These are phyloP conservation scores for Benincasa hispida DNA, from an alignment of 306 rosid species.

Conservation along the genomic window DNA sequence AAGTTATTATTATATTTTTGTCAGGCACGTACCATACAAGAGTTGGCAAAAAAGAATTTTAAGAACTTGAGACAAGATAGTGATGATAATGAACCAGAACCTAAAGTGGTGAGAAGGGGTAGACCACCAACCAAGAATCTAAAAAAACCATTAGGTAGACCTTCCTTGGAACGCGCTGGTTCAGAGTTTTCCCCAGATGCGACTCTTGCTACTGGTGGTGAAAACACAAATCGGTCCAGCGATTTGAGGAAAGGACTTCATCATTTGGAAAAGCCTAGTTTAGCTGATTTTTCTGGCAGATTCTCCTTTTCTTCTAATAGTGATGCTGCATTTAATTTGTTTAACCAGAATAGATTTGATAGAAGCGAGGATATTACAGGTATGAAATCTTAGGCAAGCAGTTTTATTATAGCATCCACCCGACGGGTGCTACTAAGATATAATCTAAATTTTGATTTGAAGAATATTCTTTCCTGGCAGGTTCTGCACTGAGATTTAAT, in stretches of 20 bases:
- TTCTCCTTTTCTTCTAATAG: constrained; percentile 24
- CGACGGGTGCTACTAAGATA: not conserved
- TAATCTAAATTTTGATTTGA: not conserved
- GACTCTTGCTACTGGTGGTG: constrained; percentile 39
- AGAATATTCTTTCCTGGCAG: constrained; percentile 12
- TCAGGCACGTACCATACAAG: constrained; percentile 61
- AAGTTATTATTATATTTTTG: not conserved
- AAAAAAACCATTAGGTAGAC: constrained; percentile 30
- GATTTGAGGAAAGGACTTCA: constrained; percentile 36
- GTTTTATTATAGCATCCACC: constrained; percentile 1
- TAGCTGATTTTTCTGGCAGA: constrained; percentile 30
- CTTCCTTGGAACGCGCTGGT: constrained; percentile 32
- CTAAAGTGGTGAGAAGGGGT: constrained; percentile 48
- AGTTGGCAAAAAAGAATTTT: constrained; percentile 49
- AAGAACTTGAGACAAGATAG: constrained; percentile 59
- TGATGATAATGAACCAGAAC: constrained; percentile 45
- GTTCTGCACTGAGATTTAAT: constrained; percentile 24
- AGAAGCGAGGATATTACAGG: constrained; percentile 42
- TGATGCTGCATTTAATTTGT: constrained; percentile 28
- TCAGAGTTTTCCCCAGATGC: constrained; percentile 40
- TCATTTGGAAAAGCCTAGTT: constrained; percentile 24
- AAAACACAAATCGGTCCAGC: constrained; percentile 24
- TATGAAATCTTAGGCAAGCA: constrained; percentile 11
- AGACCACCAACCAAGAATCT: constrained; percentile 58
- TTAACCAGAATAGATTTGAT: constrained; percentile 31